phyloP scores from a whole-genome alignment of 371 early-diverging fungal species.

The Mucor saturninus region DNA sequence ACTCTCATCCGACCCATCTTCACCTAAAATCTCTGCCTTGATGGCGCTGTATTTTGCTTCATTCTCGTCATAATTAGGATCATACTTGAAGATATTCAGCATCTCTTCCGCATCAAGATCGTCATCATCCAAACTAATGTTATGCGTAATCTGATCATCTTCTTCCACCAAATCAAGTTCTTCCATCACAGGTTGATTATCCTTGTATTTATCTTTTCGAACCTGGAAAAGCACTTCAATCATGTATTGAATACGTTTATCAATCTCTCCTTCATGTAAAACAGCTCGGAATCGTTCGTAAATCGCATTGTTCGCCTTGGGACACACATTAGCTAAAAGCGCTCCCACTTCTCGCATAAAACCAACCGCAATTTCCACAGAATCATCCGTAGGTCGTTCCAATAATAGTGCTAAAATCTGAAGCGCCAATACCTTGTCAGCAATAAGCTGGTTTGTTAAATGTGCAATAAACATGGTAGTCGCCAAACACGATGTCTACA shows the following conservation, averaged over 20 bases:
- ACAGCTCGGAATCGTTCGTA: conserved; percentile 94
- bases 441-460: conserved; percentile 90
- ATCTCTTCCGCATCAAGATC: conserved; percentile 80
- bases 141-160: conserved; percentile 95
- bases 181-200: conserved; percentile 70
- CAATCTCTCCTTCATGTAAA: conserved; percentile 92
- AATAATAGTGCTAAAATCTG: conserved; percentile 87
- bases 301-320: conserved; percentile 84
- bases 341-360: conserved; percentile 94
- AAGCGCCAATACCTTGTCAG: conserved; percentile 88
- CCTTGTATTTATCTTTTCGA: conserved; percentile 93
- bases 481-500: conserved; percentile 75
- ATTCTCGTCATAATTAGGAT: conserved; percentile 82
- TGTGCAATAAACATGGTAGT: conserved; percentile 91
- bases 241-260: conserved; percentile 96
- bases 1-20: conserved; percentile 66
- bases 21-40: conserved; percentile 92
- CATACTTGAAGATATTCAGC: conserved; percentile 85
- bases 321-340: conserved; percentile 77
- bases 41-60: conserved; percentile 84
- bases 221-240: conserved; percentile 97
- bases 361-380: conserved; percentile 97
- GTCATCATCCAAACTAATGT: conserved; percentile 87
- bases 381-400: conserved; percentile 95
- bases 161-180: conserved; percentile 96